phyloP scores from a whole-genome alignment of 108 stramenopile species.

The Stephanodiscus triporus region DNA sequence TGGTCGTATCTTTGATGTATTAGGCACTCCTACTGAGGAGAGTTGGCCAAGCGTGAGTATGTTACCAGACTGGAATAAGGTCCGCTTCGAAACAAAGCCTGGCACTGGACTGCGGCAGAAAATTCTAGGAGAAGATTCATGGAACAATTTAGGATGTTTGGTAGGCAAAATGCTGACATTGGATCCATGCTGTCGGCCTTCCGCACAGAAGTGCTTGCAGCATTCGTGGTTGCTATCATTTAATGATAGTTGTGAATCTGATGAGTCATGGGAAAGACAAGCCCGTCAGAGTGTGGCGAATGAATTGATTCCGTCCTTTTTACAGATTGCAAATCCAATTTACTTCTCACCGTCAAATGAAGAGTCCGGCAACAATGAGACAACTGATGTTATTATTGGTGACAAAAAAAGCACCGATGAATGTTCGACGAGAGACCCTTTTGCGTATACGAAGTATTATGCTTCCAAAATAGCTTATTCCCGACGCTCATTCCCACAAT shows the following conservation, averaged over 20 bases:
- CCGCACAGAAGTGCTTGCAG: slow-evolving; percentile 53
- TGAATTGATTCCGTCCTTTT: slow-evolving; percentile 22
- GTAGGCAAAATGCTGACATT: slow-evolving; percentile 49
- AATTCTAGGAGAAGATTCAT: slow-evolving; percentile 43
- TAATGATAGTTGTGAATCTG: background rate
- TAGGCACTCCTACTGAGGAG: slow-evolving; percentile 71
- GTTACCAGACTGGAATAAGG: slow-evolving; percentile 69
- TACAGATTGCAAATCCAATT: slow-evolving; percentile 28
- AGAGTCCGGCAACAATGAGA: background rate
- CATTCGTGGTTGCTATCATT: slow-evolving; percentile 36
- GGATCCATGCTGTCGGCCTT: slow-evolving; percentile 60
- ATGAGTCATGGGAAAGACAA: background rate
- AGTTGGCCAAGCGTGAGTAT: slow-evolving; percentile 57
- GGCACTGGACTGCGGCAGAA: slow-evolving; percentile 32
- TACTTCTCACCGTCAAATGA: slow-evolving; percentile 13
- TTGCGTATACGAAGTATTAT: slow-evolving; percentile 32
- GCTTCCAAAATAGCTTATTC: slow-evolving; percentile 27
- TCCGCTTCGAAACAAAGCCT: slow-evolving; percentile 49
- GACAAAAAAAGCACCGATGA: slow-evolving; percentile 4
- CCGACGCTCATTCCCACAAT: slow-evolving; percentile 21
- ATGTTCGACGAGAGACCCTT: slow-evolving; percentile 10
- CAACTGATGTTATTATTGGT: background rate
- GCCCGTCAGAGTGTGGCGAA: slow-evolving; percentile 20
- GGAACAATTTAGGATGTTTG: slow-evolving; percentile 31
- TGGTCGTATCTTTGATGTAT: slow-evolving; percentile 52